Base-by-base conservation (phyloP, 164 flowering plant species). In the Stephania yunnanensis region DNA sequence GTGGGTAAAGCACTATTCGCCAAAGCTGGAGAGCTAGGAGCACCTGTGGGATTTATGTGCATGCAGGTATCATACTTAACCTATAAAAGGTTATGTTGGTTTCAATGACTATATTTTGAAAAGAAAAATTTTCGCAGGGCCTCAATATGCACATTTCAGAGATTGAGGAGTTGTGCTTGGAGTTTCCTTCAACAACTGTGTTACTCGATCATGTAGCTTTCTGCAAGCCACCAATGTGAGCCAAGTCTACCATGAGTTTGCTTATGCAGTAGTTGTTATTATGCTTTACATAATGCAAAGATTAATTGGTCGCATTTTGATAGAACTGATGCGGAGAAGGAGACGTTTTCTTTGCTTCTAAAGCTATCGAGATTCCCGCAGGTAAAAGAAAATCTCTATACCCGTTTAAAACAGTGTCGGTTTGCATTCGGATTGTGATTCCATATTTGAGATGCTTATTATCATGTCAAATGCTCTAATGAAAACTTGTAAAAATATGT, bases 41-140 rank as follows among this genome's bases (percentile, higher is more conserved):
- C 84, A 12, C 98, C 98, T 55, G 98, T 95, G 61, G 93, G 94
- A 74, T 89, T 95, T 81, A 87, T 95, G 99, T 93, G 98, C 80
- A 88, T 86, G 90, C 93, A 93, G 95, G 95, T 91, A 73, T 70
- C 31, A 36, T 36, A 36, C 42, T 36, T 36, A 36, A 36, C 2
- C 42, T 36, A 36, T 36, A 36, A 36, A 36, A 36, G 42, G 4
- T 36, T 36, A 36, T 36, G 42, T 36, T 36, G 42, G 42, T 36
- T 36, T 4, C 42, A 36, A 36, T 36, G 42, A 36, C 42, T 36
- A 46, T 22, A 6, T 55, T 50, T 25, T 1, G 9, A 50, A 10
- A 50, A 50, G 15, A 50, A 58, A 58, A 4, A 2, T 36, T 2
- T 75, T 75, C 85, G 69, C 90, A 91, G 98, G 98, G 98, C 78